phyloP scores from a whole-genome alignment of 1,139 yeast genomes.

The Arxiozyma heterogenica region DNA sequence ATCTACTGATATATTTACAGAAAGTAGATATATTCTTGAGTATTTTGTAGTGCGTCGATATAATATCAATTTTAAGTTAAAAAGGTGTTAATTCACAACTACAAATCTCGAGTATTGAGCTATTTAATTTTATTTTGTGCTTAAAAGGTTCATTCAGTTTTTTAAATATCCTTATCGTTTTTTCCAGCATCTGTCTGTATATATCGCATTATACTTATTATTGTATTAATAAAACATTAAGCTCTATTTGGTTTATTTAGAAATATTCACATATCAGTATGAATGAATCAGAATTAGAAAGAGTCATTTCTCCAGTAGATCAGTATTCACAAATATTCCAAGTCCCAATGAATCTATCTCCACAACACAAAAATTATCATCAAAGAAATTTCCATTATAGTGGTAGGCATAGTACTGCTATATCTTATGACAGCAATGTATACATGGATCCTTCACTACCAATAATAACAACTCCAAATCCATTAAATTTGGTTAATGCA shows the following conservation, averaged over 20 bases:
- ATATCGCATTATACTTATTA: not conserved
- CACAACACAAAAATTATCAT: not conserved
- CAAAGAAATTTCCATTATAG: conserved; percentile 15
- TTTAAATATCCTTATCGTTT: not conserved
- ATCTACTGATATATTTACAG: too few species aligned
- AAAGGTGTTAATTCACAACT: too few species aligned
- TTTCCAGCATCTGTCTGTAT: not conserved
- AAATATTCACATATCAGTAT: not conserved
- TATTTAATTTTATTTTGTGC: too few species aligned
- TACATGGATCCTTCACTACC: conserved; percentile 9
- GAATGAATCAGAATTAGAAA: not conserved
- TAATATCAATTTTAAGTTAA: too few species aligned
- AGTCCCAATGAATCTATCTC: not conserved
- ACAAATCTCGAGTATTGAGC: too few species aligned
- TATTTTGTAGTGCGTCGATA: too few species aligned
- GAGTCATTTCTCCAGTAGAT: not conserved
- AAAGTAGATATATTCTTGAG: not conserved
- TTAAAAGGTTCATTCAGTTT: too few species aligned
- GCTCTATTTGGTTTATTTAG: not conserved
- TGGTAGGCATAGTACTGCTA: not conserved
- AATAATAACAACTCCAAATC: conserved; percentile 17
- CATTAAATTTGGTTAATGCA: conserved; percentile 35
- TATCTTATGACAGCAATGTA: conserved; percentile 15
- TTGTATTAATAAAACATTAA: too few species aligned
- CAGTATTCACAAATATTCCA: not conserved